Evolutionary conservation across 2,329 filamentous ascomycete genomes (phyloP).

Genomic region (Fusarium sp.): DNA sequence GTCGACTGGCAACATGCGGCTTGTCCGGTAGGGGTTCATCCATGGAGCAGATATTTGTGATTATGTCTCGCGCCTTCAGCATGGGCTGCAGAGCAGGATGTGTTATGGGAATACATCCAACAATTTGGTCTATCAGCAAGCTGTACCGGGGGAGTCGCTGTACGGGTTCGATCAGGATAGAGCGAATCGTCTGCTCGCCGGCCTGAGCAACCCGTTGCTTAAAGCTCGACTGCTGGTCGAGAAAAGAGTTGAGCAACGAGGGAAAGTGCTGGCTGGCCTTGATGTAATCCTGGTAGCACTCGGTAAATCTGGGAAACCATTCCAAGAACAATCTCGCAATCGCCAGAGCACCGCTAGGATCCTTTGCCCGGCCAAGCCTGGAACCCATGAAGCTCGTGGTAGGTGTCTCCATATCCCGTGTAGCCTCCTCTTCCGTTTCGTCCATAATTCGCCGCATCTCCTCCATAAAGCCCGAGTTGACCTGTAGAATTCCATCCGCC

Average conservation of each 20-base stretch:
- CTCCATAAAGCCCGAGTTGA: constrained; percentile 84
- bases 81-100: constrained; percentile 87
- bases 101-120: constrained; percentile 83
- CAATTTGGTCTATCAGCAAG: constrained; percentile 94
- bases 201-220: constrained; percentile 82
- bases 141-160: constrained; percentile 95
- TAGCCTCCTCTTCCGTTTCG: constrained; percentile 82
- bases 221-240: constrained; percentile 85
- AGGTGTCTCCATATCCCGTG: constrained; percentile 76
- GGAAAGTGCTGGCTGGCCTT: constrained; percentile 89
- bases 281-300: constrained; percentile 94
- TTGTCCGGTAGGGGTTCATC: constrained; percentile 78
- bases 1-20: constrained; percentile 76
- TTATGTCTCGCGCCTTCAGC: constrained; percentile 89
- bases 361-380: constrained; percentile 64
- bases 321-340: constrained; percentile 86
- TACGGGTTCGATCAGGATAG: constrained; percentile 94
- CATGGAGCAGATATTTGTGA: constrained; percentile 96
- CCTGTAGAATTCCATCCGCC: constrained; percentile 80
- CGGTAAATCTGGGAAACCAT: constrained; percentile 93
- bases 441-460: constrained; percentile 82
- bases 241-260: constrained; percentile 79
- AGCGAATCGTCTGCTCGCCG: constrained; percentile 91
- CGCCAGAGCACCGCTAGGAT: constrained; percentile 80
- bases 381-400: constrained; percentile 55